Percentiles rank a stretch among this genome's conserved stretches.
Conservation (phyloP, 2,329 filamentous ascomycete genomes). For the Thielaviopsis populi region DNA sequence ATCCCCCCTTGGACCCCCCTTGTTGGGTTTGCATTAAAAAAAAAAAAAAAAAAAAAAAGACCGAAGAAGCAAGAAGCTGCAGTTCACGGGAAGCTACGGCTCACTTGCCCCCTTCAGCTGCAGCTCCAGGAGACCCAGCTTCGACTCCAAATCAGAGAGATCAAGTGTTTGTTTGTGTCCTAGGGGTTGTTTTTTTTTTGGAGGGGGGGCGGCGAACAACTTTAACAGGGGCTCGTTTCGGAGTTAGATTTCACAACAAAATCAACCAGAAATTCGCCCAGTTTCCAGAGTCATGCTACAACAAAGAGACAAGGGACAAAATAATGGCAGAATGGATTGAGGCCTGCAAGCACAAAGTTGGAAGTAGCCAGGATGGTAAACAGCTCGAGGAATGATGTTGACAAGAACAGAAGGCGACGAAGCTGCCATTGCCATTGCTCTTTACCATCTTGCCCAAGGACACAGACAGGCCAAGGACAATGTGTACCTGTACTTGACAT, state of each 20-base stretch:
- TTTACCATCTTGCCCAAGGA: background rate
- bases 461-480: background rate
- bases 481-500: background rate
- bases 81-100: background rate
- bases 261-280: background rate
- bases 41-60: background rate
- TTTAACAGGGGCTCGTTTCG: constrained; percentile 1
- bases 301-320: background rate
- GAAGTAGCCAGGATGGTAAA: background rate
- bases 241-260: background rate
- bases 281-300: background rate
- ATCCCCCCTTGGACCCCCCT: too few species aligned
- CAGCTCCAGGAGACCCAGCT: background rate
- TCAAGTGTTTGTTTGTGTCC: background rate
- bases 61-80: background rate
- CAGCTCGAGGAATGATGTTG: background rate
- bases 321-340: background rate
- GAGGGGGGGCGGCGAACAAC: background rate
- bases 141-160: background rate
- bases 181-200: background rate
- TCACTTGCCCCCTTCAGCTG: background rate
- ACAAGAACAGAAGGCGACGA: background rate
- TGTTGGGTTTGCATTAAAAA: too few species aligned
- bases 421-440: background rate
- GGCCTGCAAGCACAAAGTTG: background rate